phyloP scores from a whole-genome alignment of 2,329 filamentous ascomycete species.

The Colletotrichum lentis region DNA sequence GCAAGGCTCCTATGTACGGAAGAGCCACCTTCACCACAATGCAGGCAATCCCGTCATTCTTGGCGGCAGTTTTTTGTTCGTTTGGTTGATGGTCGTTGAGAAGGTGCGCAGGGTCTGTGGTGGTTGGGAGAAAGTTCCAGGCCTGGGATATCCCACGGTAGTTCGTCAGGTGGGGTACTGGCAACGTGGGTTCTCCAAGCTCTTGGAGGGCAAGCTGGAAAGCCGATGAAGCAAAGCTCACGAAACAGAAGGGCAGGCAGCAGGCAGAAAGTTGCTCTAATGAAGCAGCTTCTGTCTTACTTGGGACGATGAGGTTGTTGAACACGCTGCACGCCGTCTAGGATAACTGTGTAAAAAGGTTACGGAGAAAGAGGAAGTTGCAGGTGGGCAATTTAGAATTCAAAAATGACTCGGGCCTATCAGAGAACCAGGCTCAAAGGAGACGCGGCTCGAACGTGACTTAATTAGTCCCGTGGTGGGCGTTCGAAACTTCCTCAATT shows the following conservation, averaged over 20 bases:
- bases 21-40: not conserved
- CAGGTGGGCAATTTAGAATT: constrained; percentile 34
- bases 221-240: constrained; percentile 6
- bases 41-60: not conserved
- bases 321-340: not conserved
- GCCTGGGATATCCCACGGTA: constrained; percentile 24
- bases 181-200: constrained; percentile 27
- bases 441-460: constrained; percentile 38
- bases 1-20: not conserved
- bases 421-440: constrained; percentile 31
- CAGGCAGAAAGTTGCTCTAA: constrained; percentile 1
- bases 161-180: constrained; percentile 29
- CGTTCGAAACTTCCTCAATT: constrained; percentile 34
- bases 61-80: not conserved
- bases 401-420: constrained; percentile 40
- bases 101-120: not conserved
- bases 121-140: constrained; percentile 23
- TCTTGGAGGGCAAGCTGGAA: constrained; percentile 12
- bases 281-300: not conserved
- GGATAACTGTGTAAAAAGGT: not conserved
- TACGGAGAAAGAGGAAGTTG: constrained; percentile 5
- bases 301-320: not conserved
- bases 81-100: not conserved
- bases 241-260: constrained; percentile 1
- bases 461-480: constrained; percentile 37